Percentiles rank a stretch among this genome's conserved stretches.
Conservation (phyloP, 2,329 filamentous ascomycete genomes). For the Hypoxylon sp. region DNA sequence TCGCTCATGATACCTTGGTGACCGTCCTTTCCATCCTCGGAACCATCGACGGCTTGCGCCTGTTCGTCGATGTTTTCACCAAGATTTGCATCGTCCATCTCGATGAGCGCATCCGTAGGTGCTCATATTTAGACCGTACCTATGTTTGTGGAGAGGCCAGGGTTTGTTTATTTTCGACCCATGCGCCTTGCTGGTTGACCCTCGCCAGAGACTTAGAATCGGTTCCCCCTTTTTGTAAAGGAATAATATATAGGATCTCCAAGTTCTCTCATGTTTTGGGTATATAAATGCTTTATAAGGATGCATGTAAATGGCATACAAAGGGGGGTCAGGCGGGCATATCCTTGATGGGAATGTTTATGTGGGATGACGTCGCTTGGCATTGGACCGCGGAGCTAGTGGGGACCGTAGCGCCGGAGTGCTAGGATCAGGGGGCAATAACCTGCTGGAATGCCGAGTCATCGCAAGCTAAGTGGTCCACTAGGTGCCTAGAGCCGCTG, state of each 20-base stretch:
- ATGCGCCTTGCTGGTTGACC: conserved; percentile 1
- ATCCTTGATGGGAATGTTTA: conserved; percentile 19
- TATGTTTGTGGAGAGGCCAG: neutral
- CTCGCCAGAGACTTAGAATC: neutral
- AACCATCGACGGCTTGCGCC: conserved; percentile 49
- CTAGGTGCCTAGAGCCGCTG: conserved; percentile 9
- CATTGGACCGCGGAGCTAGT: conserved; percentile 32
- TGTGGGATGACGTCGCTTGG: conserved; percentile 50
- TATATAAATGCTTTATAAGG: conserved; percentile 1
- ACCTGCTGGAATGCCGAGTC: conserved; percentile 24
- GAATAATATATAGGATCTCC: neutral
- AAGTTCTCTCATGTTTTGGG: neutral
- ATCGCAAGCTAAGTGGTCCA: conserved; percentile 6
- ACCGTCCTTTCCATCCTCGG: conserved; percentile 46
- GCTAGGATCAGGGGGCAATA: conserved; percentile 9
- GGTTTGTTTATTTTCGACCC: conserved; percentile 7
- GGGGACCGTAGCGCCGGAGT: conserved; percentile 1
- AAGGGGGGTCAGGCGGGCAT: conserved; percentile 41
- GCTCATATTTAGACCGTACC: neutral
- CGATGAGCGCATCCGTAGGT: conserved; percentile 14
- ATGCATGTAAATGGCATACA: conserved; percentile 9
- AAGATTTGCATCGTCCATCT: conserved; percentile 62
- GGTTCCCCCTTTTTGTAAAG: neutral
- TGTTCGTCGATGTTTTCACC: conserved; percentile 57
- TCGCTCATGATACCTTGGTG: conserved; percentile 57